phyloP scores from a whole-genome alignment of 208 protist genomes.

The Borovskyia barvae region DNA sequence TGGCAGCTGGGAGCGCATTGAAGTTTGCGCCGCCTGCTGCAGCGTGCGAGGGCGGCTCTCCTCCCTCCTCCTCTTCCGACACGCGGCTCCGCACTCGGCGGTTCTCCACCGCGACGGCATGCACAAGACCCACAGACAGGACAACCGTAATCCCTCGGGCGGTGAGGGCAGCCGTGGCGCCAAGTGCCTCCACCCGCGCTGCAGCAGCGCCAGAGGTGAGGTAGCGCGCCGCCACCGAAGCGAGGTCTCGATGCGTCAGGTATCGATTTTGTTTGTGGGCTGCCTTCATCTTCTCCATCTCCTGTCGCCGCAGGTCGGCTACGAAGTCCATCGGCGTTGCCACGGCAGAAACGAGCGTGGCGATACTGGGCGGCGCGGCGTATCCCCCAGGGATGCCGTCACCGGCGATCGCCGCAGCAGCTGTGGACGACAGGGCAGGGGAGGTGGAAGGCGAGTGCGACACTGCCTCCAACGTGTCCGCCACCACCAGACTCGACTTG shows the following conservation, averaged over 20 bases:
- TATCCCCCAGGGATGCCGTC: neutral
- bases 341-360: conserved; percentile 13
- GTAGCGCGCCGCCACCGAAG: conserved; percentile 8
- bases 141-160: conserved; percentile 8
- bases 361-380: conserved; percentile 7
- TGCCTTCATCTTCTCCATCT: conserved; percentile 5
- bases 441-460: conserved; percentile 1
- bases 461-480: conserved; percentile 12
- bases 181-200: conserved; percentile 4
- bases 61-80: neutral
- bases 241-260: conserved; percentile 13
- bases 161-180: conserved; percentile 5
- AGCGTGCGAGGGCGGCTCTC: neutral
- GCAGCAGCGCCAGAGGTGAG: conserved; percentile 10
- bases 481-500: neutral
- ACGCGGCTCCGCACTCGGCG: conserved; percentile 8
- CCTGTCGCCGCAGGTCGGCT: conserved; percentile 19
- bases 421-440: neutral
- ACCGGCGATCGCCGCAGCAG: neutral
- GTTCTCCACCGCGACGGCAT: conserved; percentile 15
- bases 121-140: conserved; percentile 22
- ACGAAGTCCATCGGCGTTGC: conserved; percentile 18
- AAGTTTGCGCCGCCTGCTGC: neutral
- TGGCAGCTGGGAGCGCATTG: too few species aligned
- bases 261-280: conserved; percentile 21